Percentiles rank a stretch among this genome's conserved stretches.
phyloP scores from a whole-genome alignment of 2,329 filamentous ascomycete genomes.

The Ceratocystis diversiconidia region DNA sequence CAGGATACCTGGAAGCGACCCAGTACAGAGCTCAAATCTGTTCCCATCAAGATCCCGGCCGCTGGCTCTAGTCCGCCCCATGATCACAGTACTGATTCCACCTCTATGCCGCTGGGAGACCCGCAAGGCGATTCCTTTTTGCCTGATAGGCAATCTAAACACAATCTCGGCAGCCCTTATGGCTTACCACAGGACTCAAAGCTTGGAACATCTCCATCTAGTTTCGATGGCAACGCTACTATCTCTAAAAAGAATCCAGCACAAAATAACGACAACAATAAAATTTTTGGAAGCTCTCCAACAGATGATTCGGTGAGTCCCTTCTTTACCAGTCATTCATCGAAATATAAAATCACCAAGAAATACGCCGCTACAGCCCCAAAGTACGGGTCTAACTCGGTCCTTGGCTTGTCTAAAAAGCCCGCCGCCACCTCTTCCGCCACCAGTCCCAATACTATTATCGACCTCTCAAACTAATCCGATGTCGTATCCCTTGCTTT shows the following conservation, averaged over 20 bases:
- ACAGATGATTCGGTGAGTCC: neutral
- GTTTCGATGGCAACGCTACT: neutral
- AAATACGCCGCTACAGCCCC: neutral
- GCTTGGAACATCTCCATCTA: neutral
- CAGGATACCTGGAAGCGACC: neutral
- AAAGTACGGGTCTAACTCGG: neutral
- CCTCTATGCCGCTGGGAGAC: neutral
- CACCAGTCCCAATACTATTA: neutral
- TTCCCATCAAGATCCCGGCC: neutral
- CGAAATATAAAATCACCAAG: conserved; percentile 3
- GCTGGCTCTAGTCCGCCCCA: neutral
- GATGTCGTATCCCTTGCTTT: neutral
- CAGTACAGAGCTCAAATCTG: neutral
- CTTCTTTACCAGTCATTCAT: neutral
- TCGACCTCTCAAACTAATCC: neutral
- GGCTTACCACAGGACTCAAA: neutral
- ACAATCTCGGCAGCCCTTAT: too few relatives aligned
- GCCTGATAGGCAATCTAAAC: too few relatives aligned
- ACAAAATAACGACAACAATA: neutral
- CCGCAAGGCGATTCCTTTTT: neutral
- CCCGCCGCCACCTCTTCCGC: neutral
- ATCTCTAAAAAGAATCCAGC: neutral
- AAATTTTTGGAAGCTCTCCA: neutral
- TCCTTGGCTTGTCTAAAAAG: neutral
- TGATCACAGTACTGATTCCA: neutral